Conservation (phyloP, 202 grass and related monocot genomes). For the Zoysia matrella region DNA sequence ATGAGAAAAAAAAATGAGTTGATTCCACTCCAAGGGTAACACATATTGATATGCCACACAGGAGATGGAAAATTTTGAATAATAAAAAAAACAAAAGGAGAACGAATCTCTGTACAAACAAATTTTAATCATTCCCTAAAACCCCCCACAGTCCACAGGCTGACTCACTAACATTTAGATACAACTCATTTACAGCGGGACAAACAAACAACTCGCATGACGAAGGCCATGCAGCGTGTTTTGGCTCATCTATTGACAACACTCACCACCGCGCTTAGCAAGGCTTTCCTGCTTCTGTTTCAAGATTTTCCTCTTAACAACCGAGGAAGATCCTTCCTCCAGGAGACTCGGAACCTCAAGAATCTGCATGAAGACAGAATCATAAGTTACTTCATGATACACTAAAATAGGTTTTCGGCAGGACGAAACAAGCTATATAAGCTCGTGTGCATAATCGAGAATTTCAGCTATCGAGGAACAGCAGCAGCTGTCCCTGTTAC, state of each 20-base stretch:
- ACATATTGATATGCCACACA: not conserved
- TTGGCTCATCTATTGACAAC: constrained; percentile 54
- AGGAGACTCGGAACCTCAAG: constrained; percentile 86
- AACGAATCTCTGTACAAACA: constrained; percentile 51
- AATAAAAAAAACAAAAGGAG: constrained; percentile 21
- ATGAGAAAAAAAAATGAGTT: not conserved
- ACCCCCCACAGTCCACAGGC: constrained; percentile 35
- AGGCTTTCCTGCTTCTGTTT: constrained; percentile 90
- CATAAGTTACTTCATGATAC: not conserved
- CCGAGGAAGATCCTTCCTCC: constrained; percentile 82
- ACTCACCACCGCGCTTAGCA: constrained; percentile 60
- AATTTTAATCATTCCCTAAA: constrained; percentile 50
- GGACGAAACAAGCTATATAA: not conserved
- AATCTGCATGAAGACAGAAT: constrained; percentile 60
- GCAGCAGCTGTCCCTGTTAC: not conserved
- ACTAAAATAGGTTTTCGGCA: not conserved
- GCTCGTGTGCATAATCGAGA: not conserved
- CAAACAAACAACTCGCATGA: constrained; percentile 24
- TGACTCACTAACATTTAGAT: constrained; percentile 47
- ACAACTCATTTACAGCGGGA: constrained; percentile 66
- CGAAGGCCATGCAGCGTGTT: not conserved
- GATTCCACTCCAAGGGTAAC: not conserved
- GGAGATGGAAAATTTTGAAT: constrained; percentile 6
- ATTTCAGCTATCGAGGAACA: constrained; percentile 12
- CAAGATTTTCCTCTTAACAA: constrained; percentile 86